Conservation (phyloP, 2,329 filamentous ascomycete genomes). For the Pestalotiopsis sp. region DNA sequence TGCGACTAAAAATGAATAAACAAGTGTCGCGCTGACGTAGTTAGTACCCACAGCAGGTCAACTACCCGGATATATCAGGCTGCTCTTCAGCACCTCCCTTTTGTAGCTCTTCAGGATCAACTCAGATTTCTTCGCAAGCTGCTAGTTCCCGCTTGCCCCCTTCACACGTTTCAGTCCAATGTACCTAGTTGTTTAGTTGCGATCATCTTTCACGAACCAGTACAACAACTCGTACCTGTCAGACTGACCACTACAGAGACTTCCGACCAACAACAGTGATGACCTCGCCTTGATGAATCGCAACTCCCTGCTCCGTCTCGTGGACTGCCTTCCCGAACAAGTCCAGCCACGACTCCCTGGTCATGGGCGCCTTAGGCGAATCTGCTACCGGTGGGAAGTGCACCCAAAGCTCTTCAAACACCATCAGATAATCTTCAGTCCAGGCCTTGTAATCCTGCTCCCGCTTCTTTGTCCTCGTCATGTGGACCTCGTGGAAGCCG, state of each 20-base stretch:
- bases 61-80: too few species aligned
- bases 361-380: slow-evolving; percentile 19
- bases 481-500: slow-evolving; percentile 16
- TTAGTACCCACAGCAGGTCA: too few species aligned
- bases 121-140: too few species aligned
- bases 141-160: too few species aligned
- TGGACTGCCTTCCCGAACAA: slow-evolving; percentile 21
- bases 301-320: slow-evolving; percentile 28
- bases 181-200: too few species aligned
- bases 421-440: slow-evolving; percentile 30
- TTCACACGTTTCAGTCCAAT: too few species aligned
- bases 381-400: slow-evolving; percentile 21
- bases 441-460: slow-evolving; percentile 25
- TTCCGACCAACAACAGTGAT: neutral
- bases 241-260: neutral
- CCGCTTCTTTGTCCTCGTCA: neutral
- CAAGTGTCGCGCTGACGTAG: too few species aligned
- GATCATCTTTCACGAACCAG: too few species aligned
- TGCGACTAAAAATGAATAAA: too few species aligned
- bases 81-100: too few species aligned
- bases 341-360: slow-evolving; percentile 22
- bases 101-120: too few species aligned
- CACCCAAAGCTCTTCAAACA: slow-evolving; percentile 24
- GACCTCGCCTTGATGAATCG: slow-evolving; percentile 15
- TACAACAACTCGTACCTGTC: too few species aligned